Base-by-base conservation (phyloP, 2,329 filamentous ascomycete species). In the Botrytis sinoallii region DNA sequence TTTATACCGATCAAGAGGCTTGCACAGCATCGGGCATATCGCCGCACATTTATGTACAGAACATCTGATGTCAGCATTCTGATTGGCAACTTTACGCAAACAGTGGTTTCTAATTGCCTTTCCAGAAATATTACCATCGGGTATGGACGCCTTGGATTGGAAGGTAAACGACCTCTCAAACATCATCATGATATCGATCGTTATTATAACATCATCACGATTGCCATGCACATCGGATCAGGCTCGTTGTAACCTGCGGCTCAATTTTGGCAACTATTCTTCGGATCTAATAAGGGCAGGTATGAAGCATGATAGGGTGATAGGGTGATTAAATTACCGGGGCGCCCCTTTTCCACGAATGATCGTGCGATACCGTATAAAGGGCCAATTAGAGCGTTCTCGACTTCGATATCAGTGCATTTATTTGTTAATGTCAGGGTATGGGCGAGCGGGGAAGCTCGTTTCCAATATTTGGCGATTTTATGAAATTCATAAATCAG, bases 11-110 rank as follows among this genome's bases (percentile, higher is more conserved):
- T 64, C 18, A 71, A 38, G 25, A 61, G 44, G 44, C 32, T 71
- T 71, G 59, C 70, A 71, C 44, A 48, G 44, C 70, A 57, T 71
- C 70, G 70, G 42, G 35, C 35, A 52, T 44, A 44, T 42, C 35
- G 35, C 35, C 46, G 22, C 14, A 52, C 60, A 71, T 32, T 35
- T 35, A 59, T 38, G 46, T n/a, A 29, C 25, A 55, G 35, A 66
- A 40, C 18, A 71, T 71, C 22, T 59, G 48, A 66, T 66, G 35
- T 52, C 29, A 55, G 29, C n/a, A 14, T 25, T 66, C 5, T 67
- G 7, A 71, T 71, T 71, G 70, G 70, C n/a, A 55, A 22, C 44
- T 66, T 66, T 71, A 71, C 70, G 70, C 60, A 71, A 46, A 52
- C 29, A 14, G n/a, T 57, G 9, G 65, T 55, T 29, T 57, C 16